A percentile compares a stretch with the other conserved stretches of the same genome.
Conservation (phyloP, 1,284 basidiomycete species). For the Termitomyces sp. region DNA sequence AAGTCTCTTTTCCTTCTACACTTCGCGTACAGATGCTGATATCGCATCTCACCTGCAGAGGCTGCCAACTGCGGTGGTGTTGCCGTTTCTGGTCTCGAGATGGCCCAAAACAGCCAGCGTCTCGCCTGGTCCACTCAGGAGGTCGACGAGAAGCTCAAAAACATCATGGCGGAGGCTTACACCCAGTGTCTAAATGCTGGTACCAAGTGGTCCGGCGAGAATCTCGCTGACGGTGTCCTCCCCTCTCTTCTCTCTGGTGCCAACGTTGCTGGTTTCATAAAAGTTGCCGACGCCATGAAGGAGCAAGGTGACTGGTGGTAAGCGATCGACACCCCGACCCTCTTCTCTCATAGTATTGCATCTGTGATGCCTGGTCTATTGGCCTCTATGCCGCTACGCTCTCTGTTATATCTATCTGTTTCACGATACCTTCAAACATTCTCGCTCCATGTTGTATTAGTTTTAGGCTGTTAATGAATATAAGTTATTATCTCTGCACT, state of each 20-base stretch:
- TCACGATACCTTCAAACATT: neutral
- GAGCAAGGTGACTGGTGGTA: constrained; percentile 76
- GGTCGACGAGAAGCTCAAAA: constrained; percentile 70
- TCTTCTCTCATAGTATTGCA: neutral
- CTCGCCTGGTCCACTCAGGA: constrained; percentile 62
- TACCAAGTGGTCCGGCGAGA: constrained; percentile 54
- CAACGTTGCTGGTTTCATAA: constrained; percentile 76
- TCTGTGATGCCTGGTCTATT: neutral
- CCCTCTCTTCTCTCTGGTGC: constrained; percentile 67
- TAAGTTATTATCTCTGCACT: neutral
- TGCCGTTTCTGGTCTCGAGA: constrained; percentile 72
- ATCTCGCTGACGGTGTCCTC: constrained; percentile 35
- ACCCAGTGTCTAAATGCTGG: constrained; percentile 58
- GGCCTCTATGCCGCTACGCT: neutral
- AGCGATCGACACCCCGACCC: constrained; percentile 10
- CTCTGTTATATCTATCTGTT: neutral
- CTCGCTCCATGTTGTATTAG: neutral
- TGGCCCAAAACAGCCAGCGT: constrained; percentile 76
- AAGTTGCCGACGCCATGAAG: constrained; percentile 64
- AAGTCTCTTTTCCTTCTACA: constrained; percentile 18
- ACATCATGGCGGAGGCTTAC: constrained; percentile 60
- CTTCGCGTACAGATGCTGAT: neutral
- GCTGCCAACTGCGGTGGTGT: constrained; percentile 72
- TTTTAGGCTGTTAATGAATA: neutral
- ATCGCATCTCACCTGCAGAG: constrained; percentile 27